A percentile compares a stretch with the other conserved stretches of the same genome.
Conservation (phyloP, 75 land plant genomes). For the Picea sitchensis region DNA sequence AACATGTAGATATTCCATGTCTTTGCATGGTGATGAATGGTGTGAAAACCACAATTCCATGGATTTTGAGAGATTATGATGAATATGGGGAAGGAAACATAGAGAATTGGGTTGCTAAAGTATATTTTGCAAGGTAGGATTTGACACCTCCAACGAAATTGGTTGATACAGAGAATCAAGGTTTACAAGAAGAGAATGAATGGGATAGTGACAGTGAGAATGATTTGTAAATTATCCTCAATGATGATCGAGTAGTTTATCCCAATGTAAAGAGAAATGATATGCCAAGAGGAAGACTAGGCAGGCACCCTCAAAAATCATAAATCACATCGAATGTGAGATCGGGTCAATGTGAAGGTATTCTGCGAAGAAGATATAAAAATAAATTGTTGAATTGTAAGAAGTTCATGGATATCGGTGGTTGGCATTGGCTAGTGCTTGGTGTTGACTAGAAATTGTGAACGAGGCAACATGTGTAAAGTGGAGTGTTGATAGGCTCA, state of each 20-base stretch:
- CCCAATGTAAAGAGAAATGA: slow-evolving; percentile 10
- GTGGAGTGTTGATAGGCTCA: no score
- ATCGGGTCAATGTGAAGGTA: no score
- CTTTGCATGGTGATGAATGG: slow-evolving; percentile 25
- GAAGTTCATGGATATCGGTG: no score
- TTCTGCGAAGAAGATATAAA: no score
- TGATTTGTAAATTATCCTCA: slow-evolving; percentile 87
- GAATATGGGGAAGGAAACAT: slow-evolving; percentile 12
- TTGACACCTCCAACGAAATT: slow-evolving; percentile 1
- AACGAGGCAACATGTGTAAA: no score
- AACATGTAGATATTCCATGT: slow-evolving; percentile 11
- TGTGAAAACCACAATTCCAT: neutral
- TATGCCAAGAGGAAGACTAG: no score
- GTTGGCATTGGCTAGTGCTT: no score
- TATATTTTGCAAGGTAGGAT: slow-evolving; percentile 2
- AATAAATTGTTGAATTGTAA: no score
- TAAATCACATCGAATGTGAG: no score
- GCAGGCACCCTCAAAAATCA: no score
- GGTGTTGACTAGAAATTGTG: no score
- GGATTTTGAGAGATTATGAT: slow-evolving; percentile 6
- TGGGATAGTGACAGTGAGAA: slow-evolving; percentile 94
- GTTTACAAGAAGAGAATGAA: slow-evolving; percentile 28
- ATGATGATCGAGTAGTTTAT: slow-evolving; percentile 33
- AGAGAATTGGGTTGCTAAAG: slow-evolving; percentile 1
- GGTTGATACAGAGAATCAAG: neutral